Conservation (phyloP, 2,329 filamentous ascomycete genomes). For the Fusarium ramigenum region DNA sequence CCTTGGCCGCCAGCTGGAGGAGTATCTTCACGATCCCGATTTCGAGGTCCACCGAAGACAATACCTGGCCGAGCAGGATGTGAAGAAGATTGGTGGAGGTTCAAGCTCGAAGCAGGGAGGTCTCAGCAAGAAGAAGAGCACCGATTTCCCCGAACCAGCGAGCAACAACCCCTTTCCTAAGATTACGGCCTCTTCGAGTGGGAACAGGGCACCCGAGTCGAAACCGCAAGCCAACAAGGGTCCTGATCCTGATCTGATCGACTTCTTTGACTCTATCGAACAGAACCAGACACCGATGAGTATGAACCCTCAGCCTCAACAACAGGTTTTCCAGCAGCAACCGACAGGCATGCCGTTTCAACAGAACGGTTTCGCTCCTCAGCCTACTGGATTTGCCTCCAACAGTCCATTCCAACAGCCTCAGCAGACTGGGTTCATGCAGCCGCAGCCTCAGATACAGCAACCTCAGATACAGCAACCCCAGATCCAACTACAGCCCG, state of each 20-base stretch:
- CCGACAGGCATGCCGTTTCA: constrained; percentile 41
- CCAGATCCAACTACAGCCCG: constrained; percentile 56
- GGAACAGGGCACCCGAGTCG: constrained; percentile 46
- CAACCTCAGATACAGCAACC: constrained; percentile 54
- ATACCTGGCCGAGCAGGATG: constrained; percentile 88
- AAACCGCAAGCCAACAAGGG: constrained; percentile 66
- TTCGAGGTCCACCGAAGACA: constrained; percentile 94
- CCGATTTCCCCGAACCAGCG: constrained; percentile 50
- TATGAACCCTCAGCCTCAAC: constrained; percentile 49
- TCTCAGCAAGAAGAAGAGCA: constrained; percentile 49
- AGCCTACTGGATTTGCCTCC: constrained; percentile 44
- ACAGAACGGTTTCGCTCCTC: constrained; percentile 43
- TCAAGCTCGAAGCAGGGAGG: constrained; percentile 44
- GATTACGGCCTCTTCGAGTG: constrained; percentile 43
- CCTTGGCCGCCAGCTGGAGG: constrained; percentile 86
- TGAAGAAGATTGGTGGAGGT: constrained; percentile 62
- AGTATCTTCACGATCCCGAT: constrained; percentile 93
- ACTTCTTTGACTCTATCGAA: constrained; percentile 95
- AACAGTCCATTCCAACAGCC: constrained; percentile 51
- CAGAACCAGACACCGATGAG: constrained; percentile 82
- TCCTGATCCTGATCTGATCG: constrained; percentile 82
- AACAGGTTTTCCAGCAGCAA: constrained; percentile 48
- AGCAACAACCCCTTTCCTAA: constrained; percentile 57
- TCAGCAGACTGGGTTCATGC: constrained; percentile 39
- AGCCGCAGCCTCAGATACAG: constrained; percentile 50